Evolutionary conservation across 768 basidiomycete species (phyloP).

Genomic region (Mycena metata): DNA sequence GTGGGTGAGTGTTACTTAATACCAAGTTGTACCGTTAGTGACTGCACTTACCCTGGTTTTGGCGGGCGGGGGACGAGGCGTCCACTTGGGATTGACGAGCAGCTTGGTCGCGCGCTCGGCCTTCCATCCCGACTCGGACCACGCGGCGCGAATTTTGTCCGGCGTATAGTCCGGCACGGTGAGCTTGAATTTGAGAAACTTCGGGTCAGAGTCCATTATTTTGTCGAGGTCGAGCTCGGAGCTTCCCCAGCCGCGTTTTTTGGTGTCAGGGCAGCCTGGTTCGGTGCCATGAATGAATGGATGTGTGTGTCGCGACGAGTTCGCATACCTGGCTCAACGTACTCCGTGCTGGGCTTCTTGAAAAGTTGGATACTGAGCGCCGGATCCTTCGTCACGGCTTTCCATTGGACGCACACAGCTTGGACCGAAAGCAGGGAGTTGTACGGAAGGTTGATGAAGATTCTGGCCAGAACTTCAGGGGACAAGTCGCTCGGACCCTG

Average conservation of each 20-base stretch:
- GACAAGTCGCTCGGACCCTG: constrained; percentile 1
- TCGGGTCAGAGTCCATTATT: no score
- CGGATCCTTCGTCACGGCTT: not conserved
- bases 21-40: not conserved
- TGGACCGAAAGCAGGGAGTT: constrained; percentile 1
- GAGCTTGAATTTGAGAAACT: no score
- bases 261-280: not conserved
- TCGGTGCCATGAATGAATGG: not conserved
- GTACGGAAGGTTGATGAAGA: constrained; percentile 15
- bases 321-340: constrained; percentile 6
- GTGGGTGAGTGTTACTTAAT: not conserved
- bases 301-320: no score
- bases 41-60: not conserved
- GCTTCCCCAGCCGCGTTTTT: not conserved
- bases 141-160: no score
- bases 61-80: no score
- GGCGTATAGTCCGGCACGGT: no score
- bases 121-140: no score
- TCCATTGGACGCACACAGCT: constrained; percentile 9
- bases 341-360: constrained; percentile 10
- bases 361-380: constrained; percentile 9
- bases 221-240: not conserved
- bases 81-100: no score
- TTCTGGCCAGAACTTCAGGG: constrained; percentile 4
- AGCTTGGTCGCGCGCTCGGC: no score